Base-by-base conservation (phyloP, 2,329 filamentous ascomycete genomes). In the Aschersonia sp. region DNA sequence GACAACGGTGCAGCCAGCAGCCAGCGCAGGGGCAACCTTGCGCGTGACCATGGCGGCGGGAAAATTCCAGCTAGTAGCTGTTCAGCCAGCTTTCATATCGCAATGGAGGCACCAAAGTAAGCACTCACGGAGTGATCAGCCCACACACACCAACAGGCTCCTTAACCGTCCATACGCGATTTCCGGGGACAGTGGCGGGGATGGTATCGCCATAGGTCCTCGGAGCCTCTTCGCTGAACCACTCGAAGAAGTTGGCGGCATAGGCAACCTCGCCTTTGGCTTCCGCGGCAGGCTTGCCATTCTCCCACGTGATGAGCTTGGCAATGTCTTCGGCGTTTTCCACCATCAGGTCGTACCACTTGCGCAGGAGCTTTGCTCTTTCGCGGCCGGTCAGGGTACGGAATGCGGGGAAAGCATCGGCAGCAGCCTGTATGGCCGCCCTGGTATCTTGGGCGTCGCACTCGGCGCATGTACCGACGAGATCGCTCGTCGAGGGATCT, bases 1-100 rank as follows among this genome's bases (percentile, higher is more conserved):
- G 2, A 97, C 89, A 2, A 94, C 85, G 0, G 90, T 95, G 68
- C 90, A 97, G 49, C 92, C 92, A n/a, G 88, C 89, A 14, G 92
- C 92, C 48, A 97, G 73, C 7, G 84, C 85, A 2, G 86, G 79
- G 2, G 76, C 81, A 45, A 81, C 72, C 62, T 84, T 84, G 50
- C 81, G 69, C 6, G 80, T 83, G 53, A 86, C 78, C 83, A 87
- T 87, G 45, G 82, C 82, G 3, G 81, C 78, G 10, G 83, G 83
- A 58, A 94, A 94, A 66, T 94, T 94, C 87, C 87, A 92, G 48
- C 73, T 75, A 49, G 7, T 30, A 32, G 22, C 14, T 2, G 12
- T 12, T 12, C 35, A 39, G 22, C 22, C 22, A 22, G 22, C 22
- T 22, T 22, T 22, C 22, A 4, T 22, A 22, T 22, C 22, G 22